Base-by-base conservation (phyloP, 108 stramenopile species). In the Fragilaria radians region DNA sequence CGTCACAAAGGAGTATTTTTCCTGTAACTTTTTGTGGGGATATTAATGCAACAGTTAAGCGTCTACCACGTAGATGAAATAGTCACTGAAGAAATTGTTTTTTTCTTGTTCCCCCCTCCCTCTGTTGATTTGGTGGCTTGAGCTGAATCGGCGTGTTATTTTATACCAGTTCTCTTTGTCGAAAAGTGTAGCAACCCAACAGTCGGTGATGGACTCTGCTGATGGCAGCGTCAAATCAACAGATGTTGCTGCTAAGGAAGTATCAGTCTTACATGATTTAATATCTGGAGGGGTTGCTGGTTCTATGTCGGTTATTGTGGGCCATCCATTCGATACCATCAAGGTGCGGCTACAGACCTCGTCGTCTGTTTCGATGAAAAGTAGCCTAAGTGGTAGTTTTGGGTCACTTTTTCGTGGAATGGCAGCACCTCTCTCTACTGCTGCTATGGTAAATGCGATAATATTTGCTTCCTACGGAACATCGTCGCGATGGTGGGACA, bases 311-410 rank as follows among this genome's bases (percentile, higher is more conserved):
- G 85, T 94, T 33, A 59, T 88, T 25, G 84, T 91, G 0, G 93
- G 93, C 19, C 89, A 96, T 79, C 95, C 95, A 9, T 94, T 96
- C 62, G 95, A 96, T 67, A 95, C 95, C 0, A 72, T 94, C 46
- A 96, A 96, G 65, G 89, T 76, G 27, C 70, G 74, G 21, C 30
- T 76, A 1, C 74, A 76, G 57, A 76, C 74, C 11, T 71, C 74
- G 29, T 52, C 54, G n/a, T 32, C 63, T 23, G 45, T 28, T 54
- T 36, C 54, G 23, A 45, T 50, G 9, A 52, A 65, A 21, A 32
- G 62, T 11, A 46, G 62, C 28, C 52, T 31, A 14, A 74, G 64
- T 59, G 81, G 81, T 32, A 71, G 79, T 27, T 53, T 86, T n/a
- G 27, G 50, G 54, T 85, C 90, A 0, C 77, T 96, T 7, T 96